A percentile compares a stretch with the other conserved stretches of the same genome.
Evolutionary conservation across 192 early-diverging fungal genomes (phyloP).

Genomic region (Entomortierella lignicola): DNA sequence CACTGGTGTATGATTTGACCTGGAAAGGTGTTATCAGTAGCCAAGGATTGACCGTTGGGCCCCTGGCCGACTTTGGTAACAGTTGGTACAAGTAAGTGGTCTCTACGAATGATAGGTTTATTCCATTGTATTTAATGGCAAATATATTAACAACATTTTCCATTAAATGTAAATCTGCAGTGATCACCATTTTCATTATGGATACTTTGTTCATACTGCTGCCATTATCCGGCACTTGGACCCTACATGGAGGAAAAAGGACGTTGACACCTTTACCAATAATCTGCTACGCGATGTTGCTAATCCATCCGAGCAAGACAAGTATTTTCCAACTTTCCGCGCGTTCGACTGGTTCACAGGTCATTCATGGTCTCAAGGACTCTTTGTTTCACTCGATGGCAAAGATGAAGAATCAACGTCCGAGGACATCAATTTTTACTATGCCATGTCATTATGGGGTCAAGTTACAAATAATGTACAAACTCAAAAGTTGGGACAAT

Average conservation of each 20-base stretch:
- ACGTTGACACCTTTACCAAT: slow-evolving; percentile 13
- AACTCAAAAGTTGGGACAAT: slow-evolving; percentile 16
- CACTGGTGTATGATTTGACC: slow-evolving; percentile 36
- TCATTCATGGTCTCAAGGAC: slow-evolving; percentile 54
- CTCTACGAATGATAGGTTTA: too few species aligned
- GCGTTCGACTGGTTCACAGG: slow-evolving; percentile 54
- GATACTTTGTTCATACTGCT: slow-evolving; percentile 49
- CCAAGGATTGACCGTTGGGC: slow-evolving; percentile 26
- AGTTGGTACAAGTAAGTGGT: slow-evolving; percentile 54
- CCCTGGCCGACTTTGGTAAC: slow-evolving; percentile 47
- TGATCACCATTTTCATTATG: slow-evolving; percentile 54
- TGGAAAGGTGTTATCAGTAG: slow-evolving; percentile 41
- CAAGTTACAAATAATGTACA: slow-evolving; percentile 5
- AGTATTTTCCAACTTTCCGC: slow-evolving; percentile 38
- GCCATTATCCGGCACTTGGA: slow-evolving; percentile 49
- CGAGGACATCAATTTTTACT: slow-evolving; percentile 50
- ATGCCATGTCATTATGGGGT: slow-evolving; percentile 47
- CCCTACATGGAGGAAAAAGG: slow-evolving; percentile 13
- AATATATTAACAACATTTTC: neutral
- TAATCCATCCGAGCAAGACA: slow-evolving; percentile 29
- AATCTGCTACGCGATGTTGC: slow-evolving; percentile 38
- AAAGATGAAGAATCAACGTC: slow-evolving; percentile 54
- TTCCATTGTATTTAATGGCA: too few species aligned
- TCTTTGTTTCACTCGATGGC: slow-evolving; percentile 43
- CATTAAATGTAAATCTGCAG: slow-evolving; percentile 8